Conservation (phyloP, 192 early-diverging fungal genomes). For the Phycomyces nitens region DNA sequence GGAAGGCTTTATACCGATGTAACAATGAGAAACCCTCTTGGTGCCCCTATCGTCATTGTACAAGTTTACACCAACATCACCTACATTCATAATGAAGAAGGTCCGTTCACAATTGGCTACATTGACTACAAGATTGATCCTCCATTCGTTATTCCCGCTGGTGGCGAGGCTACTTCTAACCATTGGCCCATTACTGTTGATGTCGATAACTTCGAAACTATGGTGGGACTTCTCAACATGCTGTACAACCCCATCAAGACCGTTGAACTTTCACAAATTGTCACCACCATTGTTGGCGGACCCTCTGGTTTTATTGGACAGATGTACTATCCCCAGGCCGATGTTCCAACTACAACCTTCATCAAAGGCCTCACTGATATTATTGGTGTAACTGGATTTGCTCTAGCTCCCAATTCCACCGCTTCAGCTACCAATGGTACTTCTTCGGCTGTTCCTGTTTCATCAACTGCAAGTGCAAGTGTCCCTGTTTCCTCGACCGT, state of each 20-base stretch:
- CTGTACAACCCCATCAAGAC: background rate
- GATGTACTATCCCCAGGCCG: conserved; percentile 14
- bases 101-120: conserved; percentile 4
- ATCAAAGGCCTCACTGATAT: conserved; percentile 7
- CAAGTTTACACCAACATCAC: conserved; percentile 9
- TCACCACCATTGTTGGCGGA: conserved; percentile 14
- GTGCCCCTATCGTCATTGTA: conserved; percentile 11
- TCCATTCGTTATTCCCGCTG: conserved; percentile 13
- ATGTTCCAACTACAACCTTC: conserved; percentile 9
- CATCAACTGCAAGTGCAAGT: background rate
- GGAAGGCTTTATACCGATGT: conserved; percentile 7
- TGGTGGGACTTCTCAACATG: conserved; percentile 4
- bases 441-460: background rate
- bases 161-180: conserved; percentile 5
- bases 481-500: background rate
- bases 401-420: conserved; percentile 1
- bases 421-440: background rate
- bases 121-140: conserved; percentile 7
- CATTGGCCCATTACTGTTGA: conserved; percentile 4
- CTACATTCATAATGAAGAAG: background rate
- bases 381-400: background rate
- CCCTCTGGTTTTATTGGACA: conserved; percentile 12
- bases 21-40: conserved; percentile 25
- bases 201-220: background rate
- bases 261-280: conserved; percentile 18